Evolutionary conservation across 768 basidiomycete genomes (phyloP), one percentile per base, ranked within the genome.

Genomic region (Pulveroboletus sp.): DNA sequence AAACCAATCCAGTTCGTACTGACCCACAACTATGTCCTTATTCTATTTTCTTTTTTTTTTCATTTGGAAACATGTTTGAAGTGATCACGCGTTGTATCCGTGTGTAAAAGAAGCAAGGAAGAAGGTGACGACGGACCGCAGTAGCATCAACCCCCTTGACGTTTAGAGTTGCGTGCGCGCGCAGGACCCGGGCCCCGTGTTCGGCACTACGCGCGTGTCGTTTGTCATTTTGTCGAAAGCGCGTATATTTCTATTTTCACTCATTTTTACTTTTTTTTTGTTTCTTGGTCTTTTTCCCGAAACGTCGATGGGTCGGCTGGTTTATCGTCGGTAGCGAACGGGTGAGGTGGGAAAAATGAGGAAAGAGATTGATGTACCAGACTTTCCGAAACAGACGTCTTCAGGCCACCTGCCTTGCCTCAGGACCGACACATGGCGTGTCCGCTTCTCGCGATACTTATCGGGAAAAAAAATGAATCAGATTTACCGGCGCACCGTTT

Each of bases 251-350:
- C 35, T 41, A 43, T 40, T 36, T 33, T 41, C 46, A 39, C 2
- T 21, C 6, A 28, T 28, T 28, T 28, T 28, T 28, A 8, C 27
- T 6, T 39, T 32, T 31, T 10, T n/a, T 17, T n/a, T n/a, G 32
- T 36, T 36, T 17, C 27, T 8, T 28, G 27, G 27, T 28, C 5
- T 28, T 8, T 28, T 6, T 6, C 27, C 8, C 6, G 6, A 8
- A 28, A 28, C 27, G 27, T 28, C 27, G 3, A 8, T 28, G 27
- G 27, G 27, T 6, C 21, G 21, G 21, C 21, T 21, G 21, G 21
- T 21, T 21, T 28, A 8, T 28, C 27, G 15, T 54, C 60, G 58
- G 60, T 39, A 49, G 60, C 47, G 54, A 38, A 63, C 60, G 60
- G 60, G 44, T 60, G 61, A 40, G 31, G 21, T 13, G 39, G 49